Evolutionary conservation across 2,329 filamentous ascomycete species (phyloP).

Genomic region (Colletotrichum tabaci): DNA sequence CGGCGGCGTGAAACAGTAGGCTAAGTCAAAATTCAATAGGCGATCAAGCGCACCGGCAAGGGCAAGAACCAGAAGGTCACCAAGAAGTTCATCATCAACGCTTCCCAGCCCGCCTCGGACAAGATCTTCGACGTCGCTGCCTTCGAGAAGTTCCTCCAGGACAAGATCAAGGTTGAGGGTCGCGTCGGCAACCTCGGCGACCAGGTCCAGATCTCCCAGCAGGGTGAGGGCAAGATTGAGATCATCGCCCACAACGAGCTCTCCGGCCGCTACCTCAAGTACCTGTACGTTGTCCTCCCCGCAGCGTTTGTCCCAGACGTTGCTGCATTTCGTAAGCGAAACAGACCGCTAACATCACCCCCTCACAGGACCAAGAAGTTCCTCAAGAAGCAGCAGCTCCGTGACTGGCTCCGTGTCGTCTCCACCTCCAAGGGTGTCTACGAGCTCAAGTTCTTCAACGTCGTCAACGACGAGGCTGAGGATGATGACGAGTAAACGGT

Average conservation of each 20-base stretch:
- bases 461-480: constrained; percentile 97
- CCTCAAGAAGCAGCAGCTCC: constrained; percentile 99
- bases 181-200: constrained; percentile 98
- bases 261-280: constrained; percentile 99
- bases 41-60: constrained; percentile 74
- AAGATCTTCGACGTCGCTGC: constrained; percentile 99
- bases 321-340: no score
- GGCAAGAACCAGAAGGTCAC: constrained; percentile 81
- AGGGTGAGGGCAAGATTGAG: constrained; percentile 97
- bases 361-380: constrained; percentile 95
- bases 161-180: constrained; percentile 99
- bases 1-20: constrained; percentile 89
- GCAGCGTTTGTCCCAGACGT: neutral
- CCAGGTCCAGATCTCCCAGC: constrained; percentile 88
- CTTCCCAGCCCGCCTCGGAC: constrained; percentile 96
- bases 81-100: constrained; percentile 99
- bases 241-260: constrained; percentile 97
- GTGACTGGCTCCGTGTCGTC: constrained; percentile 99
- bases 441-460: constrained; percentile 99
- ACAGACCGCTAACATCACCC: constrained; percentile 17
- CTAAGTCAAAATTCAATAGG: constrained; percentile 78
- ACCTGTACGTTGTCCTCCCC: constrained; percentile 79
- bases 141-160: constrained; percentile 99
- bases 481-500: constrained; percentile 93
- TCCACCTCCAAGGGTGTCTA: constrained; percentile 98